These are phyloP conservation scores for Blastobotrys niveus DNA, from an alignment of 1,139 yeast species.

Conservation along the genomic window DNA sequence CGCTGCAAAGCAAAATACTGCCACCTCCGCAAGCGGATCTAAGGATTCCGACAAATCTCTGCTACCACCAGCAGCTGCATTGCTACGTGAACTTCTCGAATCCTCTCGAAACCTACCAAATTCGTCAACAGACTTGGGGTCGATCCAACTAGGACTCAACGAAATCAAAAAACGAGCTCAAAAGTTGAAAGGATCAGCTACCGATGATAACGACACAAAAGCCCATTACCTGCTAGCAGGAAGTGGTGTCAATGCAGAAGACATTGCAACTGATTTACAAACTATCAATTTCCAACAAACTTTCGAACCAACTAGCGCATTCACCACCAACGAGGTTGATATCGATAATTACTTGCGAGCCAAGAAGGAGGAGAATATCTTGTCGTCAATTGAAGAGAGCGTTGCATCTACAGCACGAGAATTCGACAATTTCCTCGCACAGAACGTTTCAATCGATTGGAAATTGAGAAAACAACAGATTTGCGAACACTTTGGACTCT, in stretches of 20 bases:
- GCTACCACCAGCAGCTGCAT: constrained; percentile 41
- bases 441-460: constrained; percentile 80
- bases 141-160: constrained; percentile 66
- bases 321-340: constrained; percentile 26
- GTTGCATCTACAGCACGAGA: constrained; percentile 70
- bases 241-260: constrained; percentile 84
- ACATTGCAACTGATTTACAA: constrained; percentile 58
- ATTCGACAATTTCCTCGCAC: constrained; percentile 70
- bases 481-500: constrained; percentile 63
- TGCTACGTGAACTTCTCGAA: constrained; percentile 60
- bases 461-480: constrained; percentile 66
- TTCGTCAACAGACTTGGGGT: constrained; percentile 57
- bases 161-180: constrained; percentile 72
- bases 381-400: constrained; percentile 79
- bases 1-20: not conserved
- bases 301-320: constrained; percentile 28
- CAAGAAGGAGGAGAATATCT: constrained; percentile 76
- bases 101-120: constrained; percentile 67
- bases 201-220: constrained; percentile 57
- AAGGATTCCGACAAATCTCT: constrained; percentile 2
- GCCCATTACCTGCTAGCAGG: constrained; percentile 90
- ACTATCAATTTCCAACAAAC: constrained; percentile 28
- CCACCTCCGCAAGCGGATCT: constrained; percentile 5
- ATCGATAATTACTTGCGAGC: constrained; percentile 42
- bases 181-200: constrained; percentile 46